A percentile compares a stretch with the other conserved stretches of the same genome.
Conservation (phyloP, 2,329 filamentous ascomycete genomes). For the Diplodia scrobiculata region DNA sequence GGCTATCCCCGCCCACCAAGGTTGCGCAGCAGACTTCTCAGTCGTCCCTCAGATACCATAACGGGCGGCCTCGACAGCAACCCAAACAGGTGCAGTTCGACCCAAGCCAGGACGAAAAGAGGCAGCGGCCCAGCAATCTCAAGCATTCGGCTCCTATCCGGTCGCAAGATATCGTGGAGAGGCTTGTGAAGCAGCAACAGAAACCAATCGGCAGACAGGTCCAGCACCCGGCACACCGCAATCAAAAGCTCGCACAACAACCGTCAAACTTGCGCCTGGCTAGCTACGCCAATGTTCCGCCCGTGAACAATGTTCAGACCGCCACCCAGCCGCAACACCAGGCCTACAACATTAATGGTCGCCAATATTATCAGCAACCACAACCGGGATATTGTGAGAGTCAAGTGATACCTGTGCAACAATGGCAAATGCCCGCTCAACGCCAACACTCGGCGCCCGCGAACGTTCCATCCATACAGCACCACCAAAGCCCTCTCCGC, state of each 20-base stretch:
- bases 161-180: background rate
- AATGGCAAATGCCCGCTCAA: background rate
- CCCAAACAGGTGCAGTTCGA: conserved; percentile 14
- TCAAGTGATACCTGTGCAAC: background rate
- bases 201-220: background rate
- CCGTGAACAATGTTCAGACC: background rate
- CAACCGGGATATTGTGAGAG: background rate
- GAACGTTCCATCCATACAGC: background rate
- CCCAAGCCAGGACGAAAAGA: background rate
- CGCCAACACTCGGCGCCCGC: background rate
- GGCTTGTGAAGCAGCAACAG: background rate
- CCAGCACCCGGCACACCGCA: background rate
- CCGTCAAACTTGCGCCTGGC: background rate
- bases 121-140: background rate
- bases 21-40: background rate
- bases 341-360: background rate
- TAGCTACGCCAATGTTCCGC: background rate
- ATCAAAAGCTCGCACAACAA: background rate
- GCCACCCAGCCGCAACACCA: background rate
- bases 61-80: background rate
- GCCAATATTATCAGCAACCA: background rate
- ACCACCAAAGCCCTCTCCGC: background rate
- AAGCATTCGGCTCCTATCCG: background rate
- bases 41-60: background rate
- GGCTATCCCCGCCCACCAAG: background rate